Conservation (phyloP, 2,329 filamentous ascomycete species). For the Aspergillus awamori region DNA sequence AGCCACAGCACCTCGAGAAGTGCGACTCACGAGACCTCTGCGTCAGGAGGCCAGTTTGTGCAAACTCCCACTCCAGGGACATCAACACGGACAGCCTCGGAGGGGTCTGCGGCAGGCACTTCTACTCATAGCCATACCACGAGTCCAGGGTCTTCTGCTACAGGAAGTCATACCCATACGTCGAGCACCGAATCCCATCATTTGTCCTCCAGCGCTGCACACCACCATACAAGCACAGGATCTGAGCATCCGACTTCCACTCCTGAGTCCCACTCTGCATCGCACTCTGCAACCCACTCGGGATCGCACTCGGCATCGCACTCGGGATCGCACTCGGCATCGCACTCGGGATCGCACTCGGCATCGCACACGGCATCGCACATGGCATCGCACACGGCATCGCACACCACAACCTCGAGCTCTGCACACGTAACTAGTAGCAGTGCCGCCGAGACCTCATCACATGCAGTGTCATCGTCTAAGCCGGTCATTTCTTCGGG, state of each 20-base stretch:
- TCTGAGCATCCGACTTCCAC: neutral
- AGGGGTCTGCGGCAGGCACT: neutral
- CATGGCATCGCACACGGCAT: neutral
- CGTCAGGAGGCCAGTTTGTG: neutral
- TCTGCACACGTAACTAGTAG: neutral
- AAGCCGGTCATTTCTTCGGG: neutral
- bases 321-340: neutral
- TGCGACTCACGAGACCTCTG: neutral
- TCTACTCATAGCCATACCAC: neutral
- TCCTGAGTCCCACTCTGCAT: neutral
- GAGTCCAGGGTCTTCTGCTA: neutral
- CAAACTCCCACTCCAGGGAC: neutral
- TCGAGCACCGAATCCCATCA: neutral
- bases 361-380: neutral
- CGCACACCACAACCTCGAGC: neutral
- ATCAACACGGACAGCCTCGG: neutral
- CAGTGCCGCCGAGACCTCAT: neutral
- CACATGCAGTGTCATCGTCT: neutral
- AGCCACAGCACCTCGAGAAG: neutral
- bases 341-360: neutral
- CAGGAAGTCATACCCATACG: neutral
- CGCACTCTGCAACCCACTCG: neutral
- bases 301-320: neutral
- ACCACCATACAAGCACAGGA: neutral
- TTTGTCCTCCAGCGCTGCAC: neutral